A percentile compares a stretch with the other conserved stretches of the same genome.
Evolutionary conservation across 345 rosid genomes (phyloP).

Genomic region (Gossypium turneri): DNA sequence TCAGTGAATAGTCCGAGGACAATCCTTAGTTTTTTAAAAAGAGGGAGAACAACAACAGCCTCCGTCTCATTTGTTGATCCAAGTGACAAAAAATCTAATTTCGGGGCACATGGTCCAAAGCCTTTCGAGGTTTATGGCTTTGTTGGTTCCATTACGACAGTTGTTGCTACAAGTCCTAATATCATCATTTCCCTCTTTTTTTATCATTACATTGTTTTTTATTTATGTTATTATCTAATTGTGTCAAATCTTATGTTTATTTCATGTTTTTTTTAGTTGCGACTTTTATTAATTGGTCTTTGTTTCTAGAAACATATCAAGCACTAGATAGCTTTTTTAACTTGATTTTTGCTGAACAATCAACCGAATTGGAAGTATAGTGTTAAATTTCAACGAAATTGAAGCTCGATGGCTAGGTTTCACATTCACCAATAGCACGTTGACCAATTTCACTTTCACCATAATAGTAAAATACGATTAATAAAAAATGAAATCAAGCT

Average conservation of each 20-base stretch:
- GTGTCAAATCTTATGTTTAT: background rate
- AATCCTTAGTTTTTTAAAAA: conserved; percentile 58
- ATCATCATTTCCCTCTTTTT: background rate
- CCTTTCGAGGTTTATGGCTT: conserved; percentile 86
- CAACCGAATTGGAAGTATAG: background rate
- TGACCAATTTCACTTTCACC: background rate
- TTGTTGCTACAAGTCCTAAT: conserved; percentile 58
- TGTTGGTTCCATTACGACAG: conserved; percentile 73
- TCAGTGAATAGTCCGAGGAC: conserved; percentile 77
- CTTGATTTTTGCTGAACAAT: background rate
- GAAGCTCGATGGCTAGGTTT: background rate
- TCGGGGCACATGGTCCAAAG: conserved; percentile 71
- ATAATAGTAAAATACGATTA: background rate
- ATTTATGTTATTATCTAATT: background rate
- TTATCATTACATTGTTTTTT: background rate
- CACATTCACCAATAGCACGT: background rate
- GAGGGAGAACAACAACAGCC: conserved; percentile 31
- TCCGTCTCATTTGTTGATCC: conserved; percentile 36
- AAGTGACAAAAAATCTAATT: conserved; percentile 27
- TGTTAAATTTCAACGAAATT: background rate
- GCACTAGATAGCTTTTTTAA: background rate
- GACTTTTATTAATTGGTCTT: background rate
- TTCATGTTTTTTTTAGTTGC: background rate
- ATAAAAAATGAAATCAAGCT: background rate
- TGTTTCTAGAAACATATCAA: background rate